Base-by-base conservation (phyloP, 2,329 filamentous ascomycete species). In the Cladosporium sp. region DNA sequence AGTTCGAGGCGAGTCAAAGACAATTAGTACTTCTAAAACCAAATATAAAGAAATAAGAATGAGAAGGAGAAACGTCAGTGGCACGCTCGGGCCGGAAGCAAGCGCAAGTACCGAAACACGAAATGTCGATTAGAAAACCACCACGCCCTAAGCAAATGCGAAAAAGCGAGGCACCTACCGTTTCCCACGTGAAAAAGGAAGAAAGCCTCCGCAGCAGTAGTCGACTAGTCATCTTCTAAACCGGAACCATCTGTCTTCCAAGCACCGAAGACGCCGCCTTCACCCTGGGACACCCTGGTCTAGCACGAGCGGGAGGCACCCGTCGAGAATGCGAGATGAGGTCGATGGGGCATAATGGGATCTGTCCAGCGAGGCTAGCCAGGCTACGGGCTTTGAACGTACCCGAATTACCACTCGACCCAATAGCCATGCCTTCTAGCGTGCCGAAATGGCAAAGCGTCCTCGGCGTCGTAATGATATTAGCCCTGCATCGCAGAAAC, bases 381-480 rank as follows among this genome's bases (percentile, higher is more conserved):
- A 11, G 26, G 24, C 24, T 8, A 59, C 57, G 38, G 57, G 38
- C 55, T 38, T 24, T 30, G 36, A n/a, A 14, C 36, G 57, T 34
- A 59, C 11, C 57, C 57, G 57, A 28, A 47, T 59, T 2, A 26
- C 10, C 15, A 34, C 7, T 34, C n/a, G 4, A 12, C 28, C 52
- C 52, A 55, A 28, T 54, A 54, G 26, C 28, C 15, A 28, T 55
- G 28, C 18, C 26, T n/a, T 55, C 8, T 32, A 44, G 34, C 38
- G 57, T 26, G 15, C 32, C 24, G 26, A 12, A 30, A n/a, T 21
- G 36, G 49, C 26, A 34, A 41, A 28, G 30, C 24, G 61, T 10
- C 24, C 61, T 64, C 49, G 61, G 61, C 61, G 61, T 57, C 49
- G 61, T 64, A 55, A 49, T 64, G 51, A 57, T 32, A 32, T 28